Evolutionary conservation across 306 rosid species (phyloP), one percentile per base, ranked within the genome.

Genomic region (Quercus mongolica): DNA sequence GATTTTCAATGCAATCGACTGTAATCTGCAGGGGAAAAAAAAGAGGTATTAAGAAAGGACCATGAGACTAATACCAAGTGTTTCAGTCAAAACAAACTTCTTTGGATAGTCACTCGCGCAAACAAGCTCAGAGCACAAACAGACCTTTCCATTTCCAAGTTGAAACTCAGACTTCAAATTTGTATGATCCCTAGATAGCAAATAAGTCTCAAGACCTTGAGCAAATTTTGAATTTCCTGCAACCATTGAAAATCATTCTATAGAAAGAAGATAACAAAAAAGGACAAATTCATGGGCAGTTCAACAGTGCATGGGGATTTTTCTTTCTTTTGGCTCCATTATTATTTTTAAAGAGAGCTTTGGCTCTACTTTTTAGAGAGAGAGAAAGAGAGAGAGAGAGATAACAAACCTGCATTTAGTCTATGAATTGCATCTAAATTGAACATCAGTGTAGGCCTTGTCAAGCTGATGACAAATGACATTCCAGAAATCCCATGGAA

Each of bases 401-500:
- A 76, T 41, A 44, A 68, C 77, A 44, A 71, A 88, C 99, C 97
- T 77, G 86, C 56, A 88, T 71, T 92, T 62, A 90, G 74, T 52
- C 86, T 74, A 55, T 78, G 76, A 69, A 88, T 74, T 72, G 91
- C 81, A 62, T 86, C 75, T 33, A 76, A 74, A 78, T 89, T 82
- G 58, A 92, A 88, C 80, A 86, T 80, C 49, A 83, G 70, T 15
- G 89, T 81, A 30, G 98, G 97, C 82, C 92, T 89, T 13, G 94
- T 79, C 85, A 95, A 85, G 71, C 84, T 89, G 86, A 95, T 95
- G 21, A 76, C 76, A 73, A 95, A 95, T 5, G 98, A 92, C 84
- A 95, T 85, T 81, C 84, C 81, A 5, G 94, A 90, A 56, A 95
- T 88, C 69, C 96, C 96, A 57, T 86, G 97, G 86, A 90, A 92